A percentile compares a stretch with the other conserved stretches of the same genome.
These are phyloP conservation scores for Porogramme epimiltina DNA, from an alignment of 1,284 basidiomycete species.

Conservation along the genomic window DNA sequence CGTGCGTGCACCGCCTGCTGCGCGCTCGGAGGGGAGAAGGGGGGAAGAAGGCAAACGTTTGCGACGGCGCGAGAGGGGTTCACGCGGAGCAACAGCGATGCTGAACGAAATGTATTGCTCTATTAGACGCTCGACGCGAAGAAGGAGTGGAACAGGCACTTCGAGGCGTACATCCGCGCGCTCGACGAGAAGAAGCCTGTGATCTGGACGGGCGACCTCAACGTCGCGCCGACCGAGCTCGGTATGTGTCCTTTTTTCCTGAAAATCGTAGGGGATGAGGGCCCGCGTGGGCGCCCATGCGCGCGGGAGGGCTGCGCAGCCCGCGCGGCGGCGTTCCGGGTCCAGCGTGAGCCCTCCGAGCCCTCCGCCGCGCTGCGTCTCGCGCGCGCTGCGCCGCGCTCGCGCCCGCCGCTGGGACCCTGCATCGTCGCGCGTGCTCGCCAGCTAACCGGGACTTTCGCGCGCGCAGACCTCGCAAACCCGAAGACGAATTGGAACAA, in stretches of 20 bases:
- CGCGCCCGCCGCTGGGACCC: not conserved
- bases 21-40: too few relatives aligned
- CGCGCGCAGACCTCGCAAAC: slow-evolving; percentile 59
- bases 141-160: slow-evolving; percentile 77
- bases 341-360: too few relatives aligned
- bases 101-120: not conserved
- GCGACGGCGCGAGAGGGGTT: not conserved
- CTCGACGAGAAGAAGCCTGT: slow-evolving; percentile 81
- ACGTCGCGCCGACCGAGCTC: slow-evolving; percentile 78
- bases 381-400: too few relatives aligned
- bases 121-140: slow-evolving; percentile 70
- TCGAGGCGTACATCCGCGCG: slow-evolving; percentile 69
- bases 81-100: too few relatives aligned
- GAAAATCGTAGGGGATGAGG: not conserved
- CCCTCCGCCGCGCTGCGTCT: too few relatives aligned
- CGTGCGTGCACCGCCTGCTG: too few relatives aligned
- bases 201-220: slow-evolving; percentile 89
- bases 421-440: not conserved
- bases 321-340: too few relatives aligned
- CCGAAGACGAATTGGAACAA: slow-evolving; percentile 79
- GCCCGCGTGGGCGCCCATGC: not conserved
- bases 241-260: slow-evolving; percentile 40
- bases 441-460: not conserved
- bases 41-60: too few relatives aligned
- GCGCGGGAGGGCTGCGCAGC: too few relatives aligned